Evolutionary conservation across 179 eudicot genomes (phyloP).

Genomic region (Beta lomatogona): DNA sequence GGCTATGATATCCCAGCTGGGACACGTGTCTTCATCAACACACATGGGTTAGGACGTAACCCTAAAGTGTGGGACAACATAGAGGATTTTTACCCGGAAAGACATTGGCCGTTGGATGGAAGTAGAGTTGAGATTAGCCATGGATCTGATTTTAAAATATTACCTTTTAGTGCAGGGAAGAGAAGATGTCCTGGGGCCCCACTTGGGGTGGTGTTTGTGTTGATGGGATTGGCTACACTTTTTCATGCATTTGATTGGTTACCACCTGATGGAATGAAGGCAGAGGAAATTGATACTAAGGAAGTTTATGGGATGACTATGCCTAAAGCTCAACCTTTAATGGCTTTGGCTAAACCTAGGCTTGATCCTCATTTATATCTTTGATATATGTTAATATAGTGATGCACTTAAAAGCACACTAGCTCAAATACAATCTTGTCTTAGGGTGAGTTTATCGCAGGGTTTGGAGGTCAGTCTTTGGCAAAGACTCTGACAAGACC

Average conservation of each 20-base stretch:
- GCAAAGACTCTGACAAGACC: no score
- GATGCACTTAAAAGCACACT: no score
- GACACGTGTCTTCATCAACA: conserved; percentile 97
- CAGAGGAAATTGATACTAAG: conserved; percentile 63
- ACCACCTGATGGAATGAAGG: conserved; percentile 63
- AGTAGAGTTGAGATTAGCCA: conserved; percentile 95
- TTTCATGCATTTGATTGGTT: conserved; percentile 84
- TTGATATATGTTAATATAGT: not conserved
- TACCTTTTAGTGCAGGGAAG: conserved; percentile 93
- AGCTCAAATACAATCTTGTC: no score
- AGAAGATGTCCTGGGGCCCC: conserved; percentile 98
- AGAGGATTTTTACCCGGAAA: conserved; percentile 69
- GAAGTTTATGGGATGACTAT: conserved; percentile 99
- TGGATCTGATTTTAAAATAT: conserved; percentile 84
- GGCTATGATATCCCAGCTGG: conserved; percentile 79
- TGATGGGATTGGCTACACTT: conserved; percentile 90
- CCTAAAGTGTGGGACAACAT: conserved; percentile 61
- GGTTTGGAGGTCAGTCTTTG: no score
- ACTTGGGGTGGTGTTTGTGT: conserved; percentile 78
- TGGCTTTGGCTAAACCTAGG: conserved; percentile 80
- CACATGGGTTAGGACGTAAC: conserved; percentile 87
- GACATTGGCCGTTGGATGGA: conserved; percentile 59
- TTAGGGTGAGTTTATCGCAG: no score
- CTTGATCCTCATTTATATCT: conserved; percentile 58
- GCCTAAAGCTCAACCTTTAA: conserved; percentile 80